Conservation (phyloP, 805 yeast species). For the Candida sanyiensis region DNA sequence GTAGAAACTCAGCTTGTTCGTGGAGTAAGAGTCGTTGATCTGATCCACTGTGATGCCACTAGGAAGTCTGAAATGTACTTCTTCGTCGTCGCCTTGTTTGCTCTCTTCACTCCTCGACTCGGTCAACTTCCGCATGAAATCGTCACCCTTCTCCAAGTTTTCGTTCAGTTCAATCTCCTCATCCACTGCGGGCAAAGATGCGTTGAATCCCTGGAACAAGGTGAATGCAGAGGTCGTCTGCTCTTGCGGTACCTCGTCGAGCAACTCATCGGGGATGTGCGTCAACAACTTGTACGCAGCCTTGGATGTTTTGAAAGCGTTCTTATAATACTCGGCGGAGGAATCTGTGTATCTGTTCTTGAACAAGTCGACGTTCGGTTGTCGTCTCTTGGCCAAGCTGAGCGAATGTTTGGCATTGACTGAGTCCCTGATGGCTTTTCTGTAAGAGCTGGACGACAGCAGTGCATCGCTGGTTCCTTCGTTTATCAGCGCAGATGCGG, state of each 20-base stretch:
- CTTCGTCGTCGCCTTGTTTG: conserved; percentile 18
- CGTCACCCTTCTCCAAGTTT: conserved; percentile 20
- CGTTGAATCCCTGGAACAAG: conserved; percentile 65
- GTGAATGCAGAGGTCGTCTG: conserved; percentile 38
- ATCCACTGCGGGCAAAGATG: conserved; percentile 47
- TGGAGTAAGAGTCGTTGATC: conserved; percentile 38
- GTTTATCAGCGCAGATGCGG: conserved; percentile 47
- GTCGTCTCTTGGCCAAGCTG: conserved; percentile 28
- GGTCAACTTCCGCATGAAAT: conserved; percentile 17
- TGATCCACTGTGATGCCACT: conserved; percentile 36
- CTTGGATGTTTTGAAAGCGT: conserved; percentile 30
- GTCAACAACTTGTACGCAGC: conserved; percentile 44
- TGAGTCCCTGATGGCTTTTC: conserved; percentile 42
- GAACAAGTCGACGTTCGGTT: conserved; percentile 23
- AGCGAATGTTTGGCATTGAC: conserved; percentile 30
- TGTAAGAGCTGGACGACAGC: conserved; percentile 34
- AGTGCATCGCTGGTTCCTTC: conserved; percentile 29
- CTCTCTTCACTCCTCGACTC: conserved; percentile 22
- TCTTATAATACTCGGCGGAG: conserved; percentile 34
- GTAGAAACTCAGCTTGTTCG: conserved; percentile 32
- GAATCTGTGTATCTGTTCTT: conserved; percentile 26
- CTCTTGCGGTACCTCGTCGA: conserved; percentile 45
- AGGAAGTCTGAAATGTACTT: conserved; percentile 29
- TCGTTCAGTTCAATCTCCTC: conserved; percentile 32
- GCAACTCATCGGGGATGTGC: conserved; percentile 55